Evolutionary conservation across 1,284 basidiomycete species (phyloP).

Genomic region (Malassezia dermatis): DNA sequence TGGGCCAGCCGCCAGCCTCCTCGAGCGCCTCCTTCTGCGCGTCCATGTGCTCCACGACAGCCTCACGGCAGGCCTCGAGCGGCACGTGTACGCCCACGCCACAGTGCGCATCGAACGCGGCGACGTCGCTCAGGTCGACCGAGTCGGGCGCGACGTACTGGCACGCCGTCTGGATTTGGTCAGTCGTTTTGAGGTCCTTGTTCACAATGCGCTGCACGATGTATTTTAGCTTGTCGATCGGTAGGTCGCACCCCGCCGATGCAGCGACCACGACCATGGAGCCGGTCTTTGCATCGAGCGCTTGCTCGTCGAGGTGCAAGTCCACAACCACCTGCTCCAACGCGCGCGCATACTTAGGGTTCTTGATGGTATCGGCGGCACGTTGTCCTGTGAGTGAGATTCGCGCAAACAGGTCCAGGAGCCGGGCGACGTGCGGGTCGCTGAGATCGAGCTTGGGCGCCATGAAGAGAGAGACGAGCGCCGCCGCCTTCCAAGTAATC

Average conservation of each 20-base stretch:
- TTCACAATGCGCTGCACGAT: constrained; percentile 62
- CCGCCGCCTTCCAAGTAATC: neutral
- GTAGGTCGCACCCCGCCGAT: constrained; percentile 56
- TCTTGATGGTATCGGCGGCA: constrained; percentile 57
- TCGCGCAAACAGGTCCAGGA: constrained; percentile 63
- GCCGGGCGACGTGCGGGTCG: constrained; percentile 51
- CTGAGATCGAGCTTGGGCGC: constrained; percentile 53
- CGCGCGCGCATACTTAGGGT: constrained; percentile 47
- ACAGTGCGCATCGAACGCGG: constrained; percentile 66
- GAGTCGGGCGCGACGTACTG: constrained; percentile 59
- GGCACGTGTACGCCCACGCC: constrained; percentile 75
- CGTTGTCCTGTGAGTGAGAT: constrained; percentile 69
- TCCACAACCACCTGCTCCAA: constrained; percentile 62
- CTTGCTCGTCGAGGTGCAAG: constrained; percentile 29
- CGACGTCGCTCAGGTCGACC: constrained; percentile 55
- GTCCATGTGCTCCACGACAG: constrained; percentile 58
- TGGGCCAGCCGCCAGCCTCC: constrained; percentile 49
- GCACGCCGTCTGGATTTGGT: constrained; percentile 65
- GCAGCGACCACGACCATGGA: constrained; percentile 60
- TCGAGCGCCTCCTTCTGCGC: constrained; percentile 37
- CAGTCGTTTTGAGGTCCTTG: constrained; percentile 65
- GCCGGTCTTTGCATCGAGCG: constrained; percentile 69
- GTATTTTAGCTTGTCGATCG: constrained; percentile 58
- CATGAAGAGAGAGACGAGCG: constrained; percentile 41
- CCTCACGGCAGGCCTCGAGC: constrained; percentile 58